Base-by-base conservation (phyloP, 129 eudicot genomes). In the Oenanthe sinensis region DNA sequence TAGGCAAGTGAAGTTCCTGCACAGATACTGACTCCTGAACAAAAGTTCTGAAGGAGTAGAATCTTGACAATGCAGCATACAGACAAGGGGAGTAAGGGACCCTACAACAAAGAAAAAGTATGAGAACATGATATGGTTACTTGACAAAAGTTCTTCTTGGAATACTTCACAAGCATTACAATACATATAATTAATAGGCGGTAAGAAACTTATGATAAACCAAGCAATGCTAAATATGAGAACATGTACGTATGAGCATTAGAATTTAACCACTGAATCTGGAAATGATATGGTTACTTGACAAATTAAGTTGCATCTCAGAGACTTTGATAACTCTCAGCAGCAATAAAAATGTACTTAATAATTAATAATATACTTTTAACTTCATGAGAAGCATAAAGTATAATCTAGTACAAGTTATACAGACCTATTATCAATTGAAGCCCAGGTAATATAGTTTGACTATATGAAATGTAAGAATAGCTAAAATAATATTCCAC, bases 1-100 rank as follows among this genome's bases (percentile, higher is more conserved):
- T 77, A 91, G 87, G 82, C 97, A 91, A 9, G 84, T 77, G 81
- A 89, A 89, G 79, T 85, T 87, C 83, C 89, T 89, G 82, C 97
- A 91, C 20, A 71, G 78, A 47, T 89, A 91, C 50, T 80, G 85
- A 83, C 90, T 87, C 97, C 97, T 70, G 67, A 33, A 78, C 83
- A 75, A 77, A 84, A 52, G 90, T 82, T 77, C 77, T 87, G 60
- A 88, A 80, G 19, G 96, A 87, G 83, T 90, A 87, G 33, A 85
- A 83, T 63, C 85, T 89, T 45, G 84, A 84, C 45, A 81, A 60
- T 22, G 86, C 81, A 85, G 86, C 80, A 9, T 71, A 80, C 86
- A 82, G n/a, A 79, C 48, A 26, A 88, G 82, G 4, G 87, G 77
- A 54, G 86, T 73, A 73, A 91, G 85, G 22, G 77, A 71, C 55